Evolutionary conservation across 345 rosid genomes (phyloP), one percentile per base, ranked within the genome.

Genomic region (Brassica carinata): DNA sequence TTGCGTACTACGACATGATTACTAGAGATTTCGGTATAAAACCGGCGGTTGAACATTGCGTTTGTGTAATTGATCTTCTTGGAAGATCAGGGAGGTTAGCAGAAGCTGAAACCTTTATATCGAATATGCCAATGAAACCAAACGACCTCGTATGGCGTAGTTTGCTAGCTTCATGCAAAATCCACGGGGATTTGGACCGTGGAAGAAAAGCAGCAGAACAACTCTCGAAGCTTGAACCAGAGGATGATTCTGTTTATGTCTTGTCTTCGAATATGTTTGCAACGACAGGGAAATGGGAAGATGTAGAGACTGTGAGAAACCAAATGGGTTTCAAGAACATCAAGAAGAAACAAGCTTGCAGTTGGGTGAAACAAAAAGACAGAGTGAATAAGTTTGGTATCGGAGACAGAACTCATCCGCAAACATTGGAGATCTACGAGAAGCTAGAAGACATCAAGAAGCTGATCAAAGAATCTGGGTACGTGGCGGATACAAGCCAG

Each of bases 341-440:
- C 77, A 90, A 82, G 84, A 94, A 92, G 89, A 84, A 90, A 81
- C 98, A 93, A 8, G 98, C 97, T 1, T 89, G 92, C 90, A 94
- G 97, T 72, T 94, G 98, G 98, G 97, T 94, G 57, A 94, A 94
- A 86, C 80, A 84, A 82, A 91, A 89, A 80, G 85, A 89, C 77
- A 79, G 70, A 71, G 87, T 87, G 69, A 83, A 77, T 81, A 86
- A 85, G 19, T 92, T 94, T 65, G 96, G 96, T 66, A 90, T 90
- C 75, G 97, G 94, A 66, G 97, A 94, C 77, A 83, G 73, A 40
- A 85, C 89, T 36, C 97, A 92, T 82, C 87, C 90, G 18, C 88
- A 89, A 72, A 76, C 84, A 2, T 51, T 63, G 64, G 85, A 83
- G 82, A 94, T 94, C 74, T 76, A 90, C 61, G 72, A 83, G 4